Base-by-base conservation (phyloP, 2,329 filamentous ascomycete genomes). In the Scorias spongiosa region DNA sequence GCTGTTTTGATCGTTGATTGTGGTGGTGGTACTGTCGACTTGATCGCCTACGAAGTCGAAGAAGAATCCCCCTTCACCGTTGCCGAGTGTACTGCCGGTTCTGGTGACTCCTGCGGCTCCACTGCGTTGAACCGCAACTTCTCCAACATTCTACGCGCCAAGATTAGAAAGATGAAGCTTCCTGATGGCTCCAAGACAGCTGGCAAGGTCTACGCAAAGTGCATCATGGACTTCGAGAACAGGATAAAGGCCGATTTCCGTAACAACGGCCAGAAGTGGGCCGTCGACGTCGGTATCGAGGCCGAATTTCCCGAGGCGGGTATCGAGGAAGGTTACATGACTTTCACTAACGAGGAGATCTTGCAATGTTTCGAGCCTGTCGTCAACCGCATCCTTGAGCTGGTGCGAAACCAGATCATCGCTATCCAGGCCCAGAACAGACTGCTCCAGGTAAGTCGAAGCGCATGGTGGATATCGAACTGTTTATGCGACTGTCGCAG, bases 191-290 rank as follows among this genome's bases (percentile, higher is more conserved):
- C 89, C 54, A 93, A 89, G 68, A 96, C 87, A 2, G 89, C 91
- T n/a, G 89, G 89, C 38, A 87, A 89, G 65, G 91, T 98, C 44
- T 96, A 96, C 64, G 89, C 89, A 53, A 96, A 96, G 70, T 96
- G 89, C 64, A 96, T 98, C 66, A 96, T 96, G 89, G 91, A 98
- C 66, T 98, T 98, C 58, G 91, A 98, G 71, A 96, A 96, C 75
- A 75, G 91, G 63, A 95, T 98, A 75, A 98, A 98, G 74, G 91
- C 91, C 41, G 91, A 96, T 65, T 98, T 98, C 80, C 80, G 91
- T 51, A 96, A 96, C 70, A 96, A 95, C 64, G 88, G 89, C 41
- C 89, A 96, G 66, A 96, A 96, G 65, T 96, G 91, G 91, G 91
- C 91, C 39, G 88, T 96, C 15, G 91, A 98, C 61, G 91, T 98